Conservation (phyloP, 2,329 filamentous ascomycete species). For the Alternaria sp. region DNA sequence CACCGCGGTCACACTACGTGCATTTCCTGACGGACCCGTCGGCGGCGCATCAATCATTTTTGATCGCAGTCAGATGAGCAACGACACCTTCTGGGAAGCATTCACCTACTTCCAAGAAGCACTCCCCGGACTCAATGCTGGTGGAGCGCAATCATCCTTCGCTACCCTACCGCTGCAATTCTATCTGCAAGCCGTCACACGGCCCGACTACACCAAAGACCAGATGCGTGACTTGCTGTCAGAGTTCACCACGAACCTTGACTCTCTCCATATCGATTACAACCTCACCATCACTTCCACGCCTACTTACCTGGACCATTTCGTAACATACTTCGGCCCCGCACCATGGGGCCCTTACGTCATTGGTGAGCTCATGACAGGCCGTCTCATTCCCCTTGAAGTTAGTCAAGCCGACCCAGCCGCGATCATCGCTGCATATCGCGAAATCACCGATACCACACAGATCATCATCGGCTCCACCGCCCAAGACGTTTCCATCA, state of each 20-base stretch:
- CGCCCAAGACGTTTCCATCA: too few relatives aligned
- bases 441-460: too few relatives aligned
- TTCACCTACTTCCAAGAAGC: not conserved
- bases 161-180: not conserved
- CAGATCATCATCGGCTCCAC: not conserved
- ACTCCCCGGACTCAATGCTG: too few relatives aligned
- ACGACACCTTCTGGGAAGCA: too few relatives aligned
- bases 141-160: too few relatives aligned
- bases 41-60: not conserved
- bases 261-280: not conserved
- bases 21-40: not conserved
- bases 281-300: not conserved
- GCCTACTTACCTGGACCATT: not conserved
- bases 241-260: not conserved
- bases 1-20: conserved; percentile 29
- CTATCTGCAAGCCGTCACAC: not conserved
- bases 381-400: not conserved
- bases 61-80: too few relatives aligned
- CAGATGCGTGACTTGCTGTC: not conserved
- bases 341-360: not conserved
- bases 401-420: not conserved
- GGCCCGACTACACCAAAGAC: not conserved
- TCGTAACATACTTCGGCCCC: not conserved
- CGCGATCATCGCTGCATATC: not conserved
- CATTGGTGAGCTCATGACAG: not conserved